phyloP scores from a whole-genome alignment of 1,284 basidiomycete genomes.

The Ustilago shanxiensis region DNA sequence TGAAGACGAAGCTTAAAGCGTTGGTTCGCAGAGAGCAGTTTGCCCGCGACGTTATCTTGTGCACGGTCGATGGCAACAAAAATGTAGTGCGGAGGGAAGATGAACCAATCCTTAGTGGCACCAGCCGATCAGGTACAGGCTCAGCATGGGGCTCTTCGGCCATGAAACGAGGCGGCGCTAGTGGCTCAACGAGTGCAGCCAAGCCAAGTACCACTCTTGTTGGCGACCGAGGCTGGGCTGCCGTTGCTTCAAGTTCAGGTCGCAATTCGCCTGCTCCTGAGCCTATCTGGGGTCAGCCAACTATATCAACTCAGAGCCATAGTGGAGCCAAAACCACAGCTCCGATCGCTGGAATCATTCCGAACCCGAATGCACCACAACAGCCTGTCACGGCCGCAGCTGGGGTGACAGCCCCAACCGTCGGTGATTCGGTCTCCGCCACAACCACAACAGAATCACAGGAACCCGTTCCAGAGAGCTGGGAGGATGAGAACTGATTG shows the following conservation, averaged over 20 bases:
- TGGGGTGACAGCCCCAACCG: neutral
- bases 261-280: slow-evolving; percentile 42
- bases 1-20: slow-evolving; percentile 51
- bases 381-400: slow-evolving; percentile 4
- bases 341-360: slow-evolving; percentile 33
- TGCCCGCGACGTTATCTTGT: slow-evolving; percentile 46
- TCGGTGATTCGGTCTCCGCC: neutral
- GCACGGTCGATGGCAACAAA: slow-evolving; percentile 39
- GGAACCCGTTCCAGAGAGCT: slow-evolving; percentile 40
- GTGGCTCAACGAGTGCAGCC: slow-evolving; percentile 9
- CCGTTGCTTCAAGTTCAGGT: slow-evolving; percentile 47
- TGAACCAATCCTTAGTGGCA: slow-evolving; percentile 30
- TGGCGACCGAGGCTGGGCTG: slow-evolving; percentile 46
- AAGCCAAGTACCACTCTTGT: slow-evolving; percentile 26
- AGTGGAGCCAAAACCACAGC: slow-evolving; percentile 19
- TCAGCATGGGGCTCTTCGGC: slow-evolving; percentile 28
- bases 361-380: slow-evolving; percentile 45
- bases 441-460: neutral
- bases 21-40: slow-evolving; percentile 42
- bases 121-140: slow-evolving; percentile 11
- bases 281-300: slow-evolving; percentile 40
- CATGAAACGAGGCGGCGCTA: slow-evolving; percentile 33
- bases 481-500: slow-evolving; percentile 37
- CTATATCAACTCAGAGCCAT: slow-evolving; percentile 16
- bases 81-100: slow-evolving; percentile 43